Percentiles rank a stretch among this genome's conserved stretches.
Conservation (phyloP, 1,139 yeast species). For the Blastobotrys elegans region DNA sequence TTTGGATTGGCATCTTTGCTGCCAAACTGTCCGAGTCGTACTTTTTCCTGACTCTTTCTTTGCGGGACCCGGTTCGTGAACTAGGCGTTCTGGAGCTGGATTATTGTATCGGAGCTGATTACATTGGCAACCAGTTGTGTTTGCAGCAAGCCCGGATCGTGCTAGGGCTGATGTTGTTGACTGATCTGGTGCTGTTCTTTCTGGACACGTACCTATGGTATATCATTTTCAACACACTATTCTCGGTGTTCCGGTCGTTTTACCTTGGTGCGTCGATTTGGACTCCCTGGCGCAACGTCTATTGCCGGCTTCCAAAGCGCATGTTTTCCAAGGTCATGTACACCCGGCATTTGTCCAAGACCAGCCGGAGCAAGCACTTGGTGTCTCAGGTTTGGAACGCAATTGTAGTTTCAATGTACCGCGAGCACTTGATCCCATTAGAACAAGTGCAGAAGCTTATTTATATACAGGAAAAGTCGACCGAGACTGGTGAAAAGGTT, state of each 20-base stretch:
- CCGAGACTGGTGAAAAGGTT: slow-evolving; percentile 29
- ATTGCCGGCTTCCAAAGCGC: slow-evolving; percentile 68
- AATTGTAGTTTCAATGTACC: slow-evolving; percentile 64
- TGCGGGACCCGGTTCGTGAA: slow-evolving; percentile 73
- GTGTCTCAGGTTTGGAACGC: slow-evolving; percentile 81
- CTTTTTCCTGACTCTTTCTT: slow-evolving; percentile 69
- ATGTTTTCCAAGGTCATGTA: slow-evolving; percentile 61
- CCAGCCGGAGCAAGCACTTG: slow-evolving; percentile 44
- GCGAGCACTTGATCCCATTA: slow-evolving; percentile 71
- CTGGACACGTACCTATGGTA: slow-evolving; percentile 89
- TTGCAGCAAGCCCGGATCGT: slow-evolving; percentile 54
- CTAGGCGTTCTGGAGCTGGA: slow-evolving; percentile 54
- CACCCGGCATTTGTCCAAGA: slow-evolving; percentile 38
- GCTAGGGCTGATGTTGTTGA: slow-evolving; percentile 50
- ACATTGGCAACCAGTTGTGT: slow-evolving; percentile 52
- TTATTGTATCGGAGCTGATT: slow-evolving; percentile 57
- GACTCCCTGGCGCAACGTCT: slow-evolving; percentile 84
- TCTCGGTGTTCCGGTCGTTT: slow-evolving; percentile 66
- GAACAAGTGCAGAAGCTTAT: slow-evolving; percentile 54
- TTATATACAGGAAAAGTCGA: slow-evolving; percentile 47
- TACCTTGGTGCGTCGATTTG: slow-evolving; percentile 72
- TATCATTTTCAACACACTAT: slow-evolving; percentile 69
- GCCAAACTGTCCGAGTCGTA: slow-evolving; percentile 80
- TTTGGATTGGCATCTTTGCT: slow-evolving; percentile 66
- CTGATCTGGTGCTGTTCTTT: slow-evolving; percentile 71